phyloP scores from a whole-genome alignment of 2,329 filamentous ascomycete genomes.

The Orbilia blumenaviensis region DNA sequence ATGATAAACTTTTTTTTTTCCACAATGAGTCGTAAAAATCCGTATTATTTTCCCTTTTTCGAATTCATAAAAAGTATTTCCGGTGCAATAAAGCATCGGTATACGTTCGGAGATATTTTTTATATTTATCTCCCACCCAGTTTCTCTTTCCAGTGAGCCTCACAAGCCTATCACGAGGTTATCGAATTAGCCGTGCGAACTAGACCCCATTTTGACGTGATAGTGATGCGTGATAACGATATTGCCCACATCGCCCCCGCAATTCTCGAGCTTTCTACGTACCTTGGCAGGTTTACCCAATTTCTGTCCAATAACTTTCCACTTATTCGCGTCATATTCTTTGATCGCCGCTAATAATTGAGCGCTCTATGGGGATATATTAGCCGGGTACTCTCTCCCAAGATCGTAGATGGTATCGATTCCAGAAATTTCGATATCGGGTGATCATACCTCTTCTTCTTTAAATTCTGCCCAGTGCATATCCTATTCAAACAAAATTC shows the following conservation, averaged over 20 bases:
- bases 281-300: conserved; percentile 98
- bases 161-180: conserved; percentile 71
- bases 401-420: conserved; percentile 33
- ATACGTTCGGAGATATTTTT: conserved; percentile 19
- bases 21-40: conserved; percentile 33
- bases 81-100: neutral
- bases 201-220: conserved; percentile 55
- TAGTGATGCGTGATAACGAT: conserved; percentile 34
- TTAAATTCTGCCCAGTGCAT: conserved; percentile 99
- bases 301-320: conserved; percentile 96
- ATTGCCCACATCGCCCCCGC: conserved; percentile 42
- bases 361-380: conserved; percentile 68
- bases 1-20: conserved; percentile 41
- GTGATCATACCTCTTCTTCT: conserved; percentile 82
- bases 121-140: conserved; percentile 68
- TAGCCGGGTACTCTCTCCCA: conserved; percentile 58
- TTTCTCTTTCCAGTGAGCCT: conserved; percentile 96
- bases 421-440: conserved; percentile 23
- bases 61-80: conserved; percentile 13
- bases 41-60: conserved; percentile 14
- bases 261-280: conserved; percentile 57
- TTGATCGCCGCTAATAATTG: conserved; percentile 92
- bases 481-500: conserved; percentile 69
- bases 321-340: conserved; percentile 98
- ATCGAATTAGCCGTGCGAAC: conserved; percentile 54